Conservation (phyloP, 2,329 filamentous ascomycete species). For the Colletotrichum horii region DNA sequence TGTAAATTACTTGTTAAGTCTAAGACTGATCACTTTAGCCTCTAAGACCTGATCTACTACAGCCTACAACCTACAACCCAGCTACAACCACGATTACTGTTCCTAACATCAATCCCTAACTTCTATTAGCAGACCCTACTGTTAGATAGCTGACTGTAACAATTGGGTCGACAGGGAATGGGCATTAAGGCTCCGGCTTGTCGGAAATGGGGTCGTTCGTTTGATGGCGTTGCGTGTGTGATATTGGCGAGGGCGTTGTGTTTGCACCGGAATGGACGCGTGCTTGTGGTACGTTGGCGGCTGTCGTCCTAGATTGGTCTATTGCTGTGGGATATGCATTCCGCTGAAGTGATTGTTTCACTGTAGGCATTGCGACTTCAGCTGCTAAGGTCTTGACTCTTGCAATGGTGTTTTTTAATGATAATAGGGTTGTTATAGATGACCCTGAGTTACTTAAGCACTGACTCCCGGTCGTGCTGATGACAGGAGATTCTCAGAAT, state of each 20-base stretch:
- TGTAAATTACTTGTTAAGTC: no score
- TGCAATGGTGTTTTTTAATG: background rate
- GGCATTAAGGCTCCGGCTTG: background rate
- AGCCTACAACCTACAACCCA: no score
- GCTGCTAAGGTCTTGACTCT: background rate
- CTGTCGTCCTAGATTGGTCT: background rate
- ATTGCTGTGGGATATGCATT: background rate
- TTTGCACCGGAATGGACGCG: background rate
- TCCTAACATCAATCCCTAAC: no score
- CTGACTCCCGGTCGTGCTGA: background rate
- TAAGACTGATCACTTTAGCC: no score
- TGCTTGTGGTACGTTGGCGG: background rate
- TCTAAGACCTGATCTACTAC: no score
- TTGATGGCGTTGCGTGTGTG: background rate
- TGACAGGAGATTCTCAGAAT: background rate
- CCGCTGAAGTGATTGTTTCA: background rate
- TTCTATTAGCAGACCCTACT: no score
- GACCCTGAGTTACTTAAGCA: background rate
- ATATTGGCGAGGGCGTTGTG: background rate
- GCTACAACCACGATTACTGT: no score
- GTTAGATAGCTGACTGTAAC: no score
- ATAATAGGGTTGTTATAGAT: background rate
- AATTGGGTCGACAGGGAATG: background rate
- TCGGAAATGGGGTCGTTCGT: background rate
- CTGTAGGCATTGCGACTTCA: background rate